A percentile compares a stretch with the other conserved stretches of the same genome.
phyloP scores from a whole-genome alignment of 2,329 filamentous ascomycete genomes.

The Diaporthe citriasiana region DNA sequence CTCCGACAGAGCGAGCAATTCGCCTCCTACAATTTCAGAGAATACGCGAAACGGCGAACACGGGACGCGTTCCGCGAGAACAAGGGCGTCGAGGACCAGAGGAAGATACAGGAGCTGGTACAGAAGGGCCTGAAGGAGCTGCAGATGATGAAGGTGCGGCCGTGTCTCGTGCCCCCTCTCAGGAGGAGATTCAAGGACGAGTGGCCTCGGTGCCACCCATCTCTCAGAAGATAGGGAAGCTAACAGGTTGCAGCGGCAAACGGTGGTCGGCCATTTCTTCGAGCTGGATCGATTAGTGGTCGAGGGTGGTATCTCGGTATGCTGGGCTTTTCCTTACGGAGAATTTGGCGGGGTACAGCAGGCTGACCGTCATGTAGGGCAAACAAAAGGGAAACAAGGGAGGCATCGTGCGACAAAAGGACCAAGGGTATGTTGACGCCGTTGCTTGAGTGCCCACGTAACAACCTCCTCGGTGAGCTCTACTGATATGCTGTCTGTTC shows the following conservation, averaged over 20 bases:
- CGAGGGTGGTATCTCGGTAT: slow-evolving; percentile 85
- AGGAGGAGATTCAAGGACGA: slow-evolving; percentile 1
- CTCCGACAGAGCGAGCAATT: slow-evolving; percentile 90
- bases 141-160: slow-evolving; percentile 86
- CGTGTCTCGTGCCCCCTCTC: not conserved
- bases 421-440: slow-evolving; percentile 74
- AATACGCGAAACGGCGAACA: slow-evolving; percentile 93
- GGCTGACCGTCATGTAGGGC: slow-evolving; percentile 61
- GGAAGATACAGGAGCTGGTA: slow-evolving; percentile 87
- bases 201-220: not conserved
- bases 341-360: slow-evolving; percentile 10
- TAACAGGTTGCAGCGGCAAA: slow-evolving; percentile 80
- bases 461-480: not conserved
- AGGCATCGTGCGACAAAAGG: slow-evolving; percentile 81
- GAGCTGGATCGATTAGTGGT: slow-evolving; percentile 93
- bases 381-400: slow-evolving; percentile 78
- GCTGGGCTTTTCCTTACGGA: slow-evolving; percentile 48
- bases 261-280: slow-evolving; percentile 94
- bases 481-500: not conserved
- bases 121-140: slow-evolving; percentile 90
- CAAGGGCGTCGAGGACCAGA: slow-evolving; percentile 77
- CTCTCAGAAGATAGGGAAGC: slow-evolving; percentile 30
- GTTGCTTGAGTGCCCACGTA: not conserved
- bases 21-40: slow-evolving; percentile 95
- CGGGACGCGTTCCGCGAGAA: slow-evolving; percentile 91